Conservation (phyloP, 306 rosid species). For the Astragalus glycyphyllos region DNA sequence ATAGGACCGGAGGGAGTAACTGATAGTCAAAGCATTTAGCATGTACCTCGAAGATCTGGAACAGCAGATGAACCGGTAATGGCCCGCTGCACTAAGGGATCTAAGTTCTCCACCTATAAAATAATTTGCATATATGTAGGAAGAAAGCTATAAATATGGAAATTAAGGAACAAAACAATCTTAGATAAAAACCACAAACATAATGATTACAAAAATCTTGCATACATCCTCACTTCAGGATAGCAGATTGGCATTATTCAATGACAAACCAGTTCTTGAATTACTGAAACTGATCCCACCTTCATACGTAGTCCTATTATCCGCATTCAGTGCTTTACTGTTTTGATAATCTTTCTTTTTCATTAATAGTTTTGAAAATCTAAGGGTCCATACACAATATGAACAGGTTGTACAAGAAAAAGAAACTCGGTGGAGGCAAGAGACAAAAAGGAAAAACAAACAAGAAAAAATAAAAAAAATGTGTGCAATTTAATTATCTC, state of each 20-base stretch:
- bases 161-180: constrained; percentile 22
- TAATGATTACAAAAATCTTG: constrained; percentile 21
- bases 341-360: constrained; percentile 1
- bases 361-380: constrained; percentile 23
- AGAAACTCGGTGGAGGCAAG: not conserved
- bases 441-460: not conserved
- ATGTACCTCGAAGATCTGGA: constrained; percentile 85
- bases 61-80: constrained; percentile 65
- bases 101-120: constrained; percentile 75
- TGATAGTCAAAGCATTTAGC: constrained; percentile 22
- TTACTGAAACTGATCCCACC: constrained; percentile 27
- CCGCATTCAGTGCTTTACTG: constrained; percentile 19
- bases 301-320: constrained; percentile 30
- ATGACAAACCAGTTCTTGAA: constrained; percentile 7
- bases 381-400: not conserved
- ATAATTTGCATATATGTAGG: constrained; percentile 35
- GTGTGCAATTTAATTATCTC: constrained; percentile 17
- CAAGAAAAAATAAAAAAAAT: not conserved
- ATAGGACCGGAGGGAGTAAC: too few relatives aligned
- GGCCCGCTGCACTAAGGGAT: constrained; percentile 82
- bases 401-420: constrained; percentile 2
- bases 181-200: constrained; percentile 1
- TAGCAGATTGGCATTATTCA: constrained; percentile 14
- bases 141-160: constrained; percentile 32
- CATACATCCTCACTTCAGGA: constrained; percentile 7